Percentiles rank a stretch among this genome's conserved stretches.
phyloP scores from a whole-genome alignment of 208 protist genomes.

The Crithidia fasciculata region DNA sequence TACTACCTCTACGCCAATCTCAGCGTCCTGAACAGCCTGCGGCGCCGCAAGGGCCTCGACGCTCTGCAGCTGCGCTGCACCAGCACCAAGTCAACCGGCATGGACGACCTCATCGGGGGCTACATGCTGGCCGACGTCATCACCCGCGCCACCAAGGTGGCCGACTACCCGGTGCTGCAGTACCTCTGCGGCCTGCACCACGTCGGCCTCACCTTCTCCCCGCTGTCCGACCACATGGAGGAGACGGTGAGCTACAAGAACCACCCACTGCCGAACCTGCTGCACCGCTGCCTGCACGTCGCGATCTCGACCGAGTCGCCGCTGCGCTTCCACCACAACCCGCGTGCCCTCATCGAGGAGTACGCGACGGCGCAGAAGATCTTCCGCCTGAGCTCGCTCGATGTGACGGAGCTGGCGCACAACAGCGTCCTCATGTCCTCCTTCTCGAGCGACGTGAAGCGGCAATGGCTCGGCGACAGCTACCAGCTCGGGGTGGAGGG shows the following conservation, averaged over 20 bases:
- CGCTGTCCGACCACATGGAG: constrained; percentile 96
- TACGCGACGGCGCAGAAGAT: constrained; percentile 92
- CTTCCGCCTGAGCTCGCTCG: constrained; percentile 81
- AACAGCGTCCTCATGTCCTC: constrained; percentile 90
- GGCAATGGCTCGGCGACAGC: constrained; percentile 80
- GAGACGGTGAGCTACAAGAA: constrained; percentile 94
- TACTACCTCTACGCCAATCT: constrained; percentile 99
- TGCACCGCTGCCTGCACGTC: constrained; percentile 96
- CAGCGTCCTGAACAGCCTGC: constrained; percentile 94
- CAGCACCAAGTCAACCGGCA: constrained; percentile 79
- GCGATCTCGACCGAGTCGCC: constrained; percentile 97
- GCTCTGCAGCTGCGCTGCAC: constrained; percentile 94
- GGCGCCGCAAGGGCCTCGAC: constrained; percentile 72
- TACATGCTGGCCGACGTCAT: constrained; percentile 96
- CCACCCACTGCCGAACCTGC: constrained; percentile 95
- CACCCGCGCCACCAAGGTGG: constrained; percentile 95
- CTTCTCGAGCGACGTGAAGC: constrained; percentile 76
- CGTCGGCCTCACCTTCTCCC: constrained; percentile 96
- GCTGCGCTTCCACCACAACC: constrained; percentile 89
- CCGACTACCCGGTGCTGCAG: constrained; percentile 95
- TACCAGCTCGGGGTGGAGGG: constrained; percentile 65
- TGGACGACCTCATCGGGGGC: constrained; percentile 92
- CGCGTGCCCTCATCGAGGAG: constrained; percentile 79
- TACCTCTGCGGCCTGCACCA: constrained; percentile 97
- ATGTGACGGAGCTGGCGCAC: constrained; percentile 89